These are phyloP conservation scores for Phytopythium boreale DNA, from an alignment of 352 stramenopile genomes.

Conservation along the genomic window DNA sequence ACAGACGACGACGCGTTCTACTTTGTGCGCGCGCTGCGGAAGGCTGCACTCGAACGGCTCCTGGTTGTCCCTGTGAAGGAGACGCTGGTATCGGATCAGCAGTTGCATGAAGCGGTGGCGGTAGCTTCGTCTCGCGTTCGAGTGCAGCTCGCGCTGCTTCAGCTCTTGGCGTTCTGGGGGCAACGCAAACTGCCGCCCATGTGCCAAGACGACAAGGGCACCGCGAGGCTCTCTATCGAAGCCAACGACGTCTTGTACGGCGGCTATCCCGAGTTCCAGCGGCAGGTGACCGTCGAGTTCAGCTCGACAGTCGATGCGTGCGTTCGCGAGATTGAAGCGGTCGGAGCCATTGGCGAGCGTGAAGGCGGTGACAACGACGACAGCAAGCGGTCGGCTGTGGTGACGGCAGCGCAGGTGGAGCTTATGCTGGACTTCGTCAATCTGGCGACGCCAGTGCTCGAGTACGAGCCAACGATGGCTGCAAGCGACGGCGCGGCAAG, in stretches of 20 bases:
- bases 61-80: constrained; percentile 11
- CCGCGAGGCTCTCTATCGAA: constrained; percentile 36
- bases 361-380: not conserved
- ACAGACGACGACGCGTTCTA: constrained; percentile 86
- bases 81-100: constrained; percentile 6
- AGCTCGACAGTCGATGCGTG: constrained; percentile 49
- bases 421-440: constrained; percentile 71
- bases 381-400: not conserved
- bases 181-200: constrained; percentile 33
- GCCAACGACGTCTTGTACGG: constrained; percentile 88
- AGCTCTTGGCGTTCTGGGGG: constrained; percentile 64
- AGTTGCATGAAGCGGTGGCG: constrained; percentile 8
- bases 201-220: not conserved
- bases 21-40: constrained; percentile 73
- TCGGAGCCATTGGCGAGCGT: constrained; percentile 9
- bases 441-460: constrained; percentile 28
- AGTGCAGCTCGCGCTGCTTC: constrained; percentile 35
- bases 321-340: constrained; percentile 41
- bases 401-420: constrained; percentile 31
- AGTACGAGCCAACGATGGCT: constrained; percentile 14
- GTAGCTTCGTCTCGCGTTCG: constrained; percentile 25
- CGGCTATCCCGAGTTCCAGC: constrained; percentile 46
- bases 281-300: constrained; percentile 47
- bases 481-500: not conserved
- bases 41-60: constrained; percentile 64